Conservation (phyloP, 306 rosid species). For the Hippophae rhamnoides region DNA sequence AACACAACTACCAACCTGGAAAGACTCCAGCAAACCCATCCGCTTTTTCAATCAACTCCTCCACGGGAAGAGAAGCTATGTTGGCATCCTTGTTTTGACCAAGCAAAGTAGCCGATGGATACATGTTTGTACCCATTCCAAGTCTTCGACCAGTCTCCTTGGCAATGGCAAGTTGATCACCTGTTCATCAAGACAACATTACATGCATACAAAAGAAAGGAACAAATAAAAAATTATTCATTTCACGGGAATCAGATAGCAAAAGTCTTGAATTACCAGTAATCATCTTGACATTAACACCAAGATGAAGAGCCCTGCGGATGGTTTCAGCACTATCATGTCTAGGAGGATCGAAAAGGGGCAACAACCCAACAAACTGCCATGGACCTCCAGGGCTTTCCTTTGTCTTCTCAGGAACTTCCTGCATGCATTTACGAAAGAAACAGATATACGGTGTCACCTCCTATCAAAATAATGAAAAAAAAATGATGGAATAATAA, state of each 20-base stretch:
- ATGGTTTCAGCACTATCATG: slow-evolving; percentile 99
- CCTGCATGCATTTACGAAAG: slow-evolving; percentile 35
- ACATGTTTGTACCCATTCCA: slow-evolving; percentile 99
- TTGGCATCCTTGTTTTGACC: slow-evolving; percentile 84
- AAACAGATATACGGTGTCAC: not conserved
- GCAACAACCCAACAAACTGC: slow-evolving; percentile 90
- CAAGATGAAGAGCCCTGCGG: slow-evolving; percentile 88
- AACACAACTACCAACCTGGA: slow-evolving; percentile 51
- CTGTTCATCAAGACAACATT: slow-evolving; percentile 25
- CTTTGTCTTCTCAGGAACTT: slow-evolving; percentile 72
- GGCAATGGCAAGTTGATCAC: slow-evolving; percentile 98
- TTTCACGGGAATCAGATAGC: not conserved
- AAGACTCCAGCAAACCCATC: slow-evolving; percentile 99
- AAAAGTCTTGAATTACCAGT: slow-evolving; percentile 48
- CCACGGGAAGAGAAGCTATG: slow-evolving; percentile 81
- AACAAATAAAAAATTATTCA: slow-evolving; percentile 5
- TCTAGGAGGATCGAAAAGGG: slow-evolving; percentile 93
- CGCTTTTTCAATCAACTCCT: slow-evolving; percentile 93
- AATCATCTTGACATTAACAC: slow-evolving; percentile 98
- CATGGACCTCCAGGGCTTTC: slow-evolving; percentile 74
- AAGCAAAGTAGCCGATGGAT: slow-evolving; percentile 87
- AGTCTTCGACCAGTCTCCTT: slow-evolving; percentile 97
- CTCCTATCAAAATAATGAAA: not conserved
- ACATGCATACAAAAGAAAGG: not conserved
- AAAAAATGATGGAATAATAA: too few species aligned